Percentiles rank a stretch among this genome's conserved stretches.
phyloP scores from a whole-genome alignment of 106 monocot genomes.

The Phalaenopsis equestris region DNA sequence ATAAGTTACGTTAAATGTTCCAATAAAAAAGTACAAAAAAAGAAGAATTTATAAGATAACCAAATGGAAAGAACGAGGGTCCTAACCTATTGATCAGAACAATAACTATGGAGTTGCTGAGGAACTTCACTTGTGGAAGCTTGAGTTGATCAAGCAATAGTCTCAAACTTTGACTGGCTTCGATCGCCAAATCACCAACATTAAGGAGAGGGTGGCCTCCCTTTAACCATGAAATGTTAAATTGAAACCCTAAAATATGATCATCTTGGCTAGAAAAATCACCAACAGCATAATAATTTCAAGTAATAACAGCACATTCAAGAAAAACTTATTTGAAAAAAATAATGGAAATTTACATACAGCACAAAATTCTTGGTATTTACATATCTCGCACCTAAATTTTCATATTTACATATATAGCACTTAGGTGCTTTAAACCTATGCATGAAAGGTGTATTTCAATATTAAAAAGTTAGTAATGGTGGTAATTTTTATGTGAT shows the following conservation, averaged over 20 bases:
- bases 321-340: background rate
- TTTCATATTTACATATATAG: too few relatives aligned
- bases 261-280: background rate
- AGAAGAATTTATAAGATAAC: background rate
- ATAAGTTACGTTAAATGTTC: background rate
- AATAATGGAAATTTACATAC: too few relatives aligned
- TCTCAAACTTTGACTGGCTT: constrained; percentile 78
- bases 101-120: constrained; percentile 76
- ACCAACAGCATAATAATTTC: background rate
- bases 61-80: constrained; percentile 1
- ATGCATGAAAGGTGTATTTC: too few relatives aligned
- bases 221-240: constrained; percentile 84
- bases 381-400: too few relatives aligned
- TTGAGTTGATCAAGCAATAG: constrained; percentile 87
- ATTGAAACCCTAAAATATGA: constrained; percentile 28
- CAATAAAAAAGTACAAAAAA: background rate
- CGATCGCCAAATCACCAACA: constrained; percentile 71
- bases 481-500: too few relatives aligned
- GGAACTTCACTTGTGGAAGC: constrained; percentile 62
- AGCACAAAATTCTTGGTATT: too few relatives aligned
- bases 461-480: too few relatives aligned
- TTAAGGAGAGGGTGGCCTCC: constrained; percentile 77
- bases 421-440: too few relatives aligned
- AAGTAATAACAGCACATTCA: constrained; percentile 2
- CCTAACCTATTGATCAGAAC: constrained; percentile 76